These are phyloP conservation scores for Verbascum thapsus DNA, from an alignment of 257 asterid genomes.

Conservation along the genomic window DNA sequence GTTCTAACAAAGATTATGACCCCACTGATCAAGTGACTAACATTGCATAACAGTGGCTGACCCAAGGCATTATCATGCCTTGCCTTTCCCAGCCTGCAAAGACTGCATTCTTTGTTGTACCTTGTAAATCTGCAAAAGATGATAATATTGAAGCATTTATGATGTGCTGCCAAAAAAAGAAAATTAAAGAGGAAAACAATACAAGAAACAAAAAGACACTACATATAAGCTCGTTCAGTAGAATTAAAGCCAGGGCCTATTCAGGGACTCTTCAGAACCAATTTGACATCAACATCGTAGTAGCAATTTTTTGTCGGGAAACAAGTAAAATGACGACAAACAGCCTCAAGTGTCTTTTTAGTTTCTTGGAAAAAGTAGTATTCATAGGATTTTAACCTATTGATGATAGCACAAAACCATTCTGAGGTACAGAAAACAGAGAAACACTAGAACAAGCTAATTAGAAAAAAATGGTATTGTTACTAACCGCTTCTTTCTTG, in stretches of 20 bases:
- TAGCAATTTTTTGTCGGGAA: no score
- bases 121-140: conserved; percentile 59
- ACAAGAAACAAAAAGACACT: neutral
- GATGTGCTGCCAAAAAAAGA: neutral
- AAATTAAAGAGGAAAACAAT: neutral
- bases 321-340: no score
- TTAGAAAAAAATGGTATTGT: conserved; percentile 14
- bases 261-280: neutral
- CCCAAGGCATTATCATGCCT: conserved; percentile 46
- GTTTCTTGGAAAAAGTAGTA: neutral
- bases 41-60: conserved; percentile 26
- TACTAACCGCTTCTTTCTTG: conserved; percentile 91
- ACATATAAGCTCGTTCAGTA: neutral
- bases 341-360: no score
- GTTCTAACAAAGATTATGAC: conserved; percentile 27
- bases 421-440: neutral
- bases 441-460: neutral
- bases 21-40: conserved; percentile 23
- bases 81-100: conserved; percentile 81
- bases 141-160: neutral
- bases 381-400: neutral
- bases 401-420: conserved; percentile 10
- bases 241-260: neutral
- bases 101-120: conserved; percentile 84
- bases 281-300: neutral